Conservation (phyloP, 2,329 filamentous ascomycete species). For the Bipolaris victoriae region DNA sequence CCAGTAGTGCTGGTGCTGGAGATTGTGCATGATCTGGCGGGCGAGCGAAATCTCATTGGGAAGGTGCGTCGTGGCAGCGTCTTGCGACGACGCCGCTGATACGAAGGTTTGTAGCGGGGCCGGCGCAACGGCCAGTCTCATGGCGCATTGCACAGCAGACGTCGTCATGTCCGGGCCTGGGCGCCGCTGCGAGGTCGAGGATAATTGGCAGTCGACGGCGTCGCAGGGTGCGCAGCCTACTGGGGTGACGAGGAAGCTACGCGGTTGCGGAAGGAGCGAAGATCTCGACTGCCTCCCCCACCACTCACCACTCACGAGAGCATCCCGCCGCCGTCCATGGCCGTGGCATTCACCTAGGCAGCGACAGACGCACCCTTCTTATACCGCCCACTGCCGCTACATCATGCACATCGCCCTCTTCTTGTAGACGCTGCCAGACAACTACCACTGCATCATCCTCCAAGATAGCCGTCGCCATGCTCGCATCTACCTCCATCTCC, state of each 20-base stretch:
- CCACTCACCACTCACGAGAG: conserved; percentile 28
- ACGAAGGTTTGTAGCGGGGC: conserved; percentile 44
- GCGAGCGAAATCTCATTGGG: conserved; percentile 58
- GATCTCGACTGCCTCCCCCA: conserved; percentile 23
- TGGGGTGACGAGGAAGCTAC: conserved; percentile 26
- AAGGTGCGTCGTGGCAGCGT: conserved; percentile 29
- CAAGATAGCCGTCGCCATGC: conserved; percentile 27
- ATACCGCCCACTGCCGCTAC: neutral
- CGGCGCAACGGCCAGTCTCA: conserved; percentile 36
- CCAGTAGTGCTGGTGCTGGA: conserved; percentile 79
- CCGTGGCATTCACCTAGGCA: conserved; percentile 6
- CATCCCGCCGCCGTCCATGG: conserved; percentile 8
- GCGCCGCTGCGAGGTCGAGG: conserved; percentile 6
- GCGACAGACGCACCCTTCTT: neutral
- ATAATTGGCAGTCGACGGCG: conserved; percentile 35
- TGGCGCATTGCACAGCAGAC: conserved; percentile 15
- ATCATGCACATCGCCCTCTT: neutral
- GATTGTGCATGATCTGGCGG: conserved; percentile 70
- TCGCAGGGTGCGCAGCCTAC: conserved; percentile 26
- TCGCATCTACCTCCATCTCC: conserved; percentile 27
- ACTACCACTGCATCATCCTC: neutral
- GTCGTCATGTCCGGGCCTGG: conserved; percentile 34
- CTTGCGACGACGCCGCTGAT: conserved; percentile 19
- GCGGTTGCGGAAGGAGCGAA: conserved; percentile 43
- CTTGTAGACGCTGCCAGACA: neutral